phyloP scores from a whole-genome alignment of 179 eudicot genomes.

The Silene vulgaris region DNA sequence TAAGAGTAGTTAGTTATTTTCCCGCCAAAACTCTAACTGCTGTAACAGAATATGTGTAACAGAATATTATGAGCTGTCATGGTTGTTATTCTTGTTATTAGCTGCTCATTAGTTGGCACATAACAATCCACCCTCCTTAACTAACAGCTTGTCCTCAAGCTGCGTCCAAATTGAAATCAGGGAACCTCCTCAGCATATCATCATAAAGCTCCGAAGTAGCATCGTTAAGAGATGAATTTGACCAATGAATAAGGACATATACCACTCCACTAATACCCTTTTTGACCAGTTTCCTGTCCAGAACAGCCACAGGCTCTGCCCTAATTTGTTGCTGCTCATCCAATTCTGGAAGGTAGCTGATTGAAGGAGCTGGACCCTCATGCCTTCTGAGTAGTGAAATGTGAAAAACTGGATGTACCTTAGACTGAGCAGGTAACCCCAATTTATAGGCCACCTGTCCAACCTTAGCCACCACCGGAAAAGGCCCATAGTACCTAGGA shows the following conservation, averaged over 20 bases:
- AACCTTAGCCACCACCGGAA: background rate
- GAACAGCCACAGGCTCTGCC: too few species aligned
- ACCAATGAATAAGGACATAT: too few species aligned
- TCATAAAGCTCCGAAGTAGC: background rate
- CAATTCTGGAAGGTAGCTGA: background rate
- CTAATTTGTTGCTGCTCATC: background rate
- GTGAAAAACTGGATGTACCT: background rate
- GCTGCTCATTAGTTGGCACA: background rate
- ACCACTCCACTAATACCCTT: too few species aligned
- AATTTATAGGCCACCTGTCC: background rate
- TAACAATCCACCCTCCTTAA: conserved; percentile 8
- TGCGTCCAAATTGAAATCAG: background rate
- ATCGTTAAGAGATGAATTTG: too few species aligned
- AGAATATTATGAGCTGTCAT: too few species aligned
- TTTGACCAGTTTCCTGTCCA: too few species aligned
- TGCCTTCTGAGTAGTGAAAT: background rate
- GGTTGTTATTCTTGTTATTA: too few species aligned
- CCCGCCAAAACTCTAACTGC: too few species aligned
- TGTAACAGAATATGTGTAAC: too few species aligned
- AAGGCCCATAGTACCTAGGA: background rate
- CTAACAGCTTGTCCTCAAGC: conserved; percentile 8
- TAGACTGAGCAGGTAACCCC: background rate
- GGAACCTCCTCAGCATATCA: background rate
- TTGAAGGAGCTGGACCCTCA: background rate
- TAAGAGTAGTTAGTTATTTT: too few species aligned